Percentiles rank a stretch among this genome's conserved stretches.
Conservation (phyloP, 2,329 filamentous ascomycete genomes). For the Ascochyta clinopodiicola region DNA sequence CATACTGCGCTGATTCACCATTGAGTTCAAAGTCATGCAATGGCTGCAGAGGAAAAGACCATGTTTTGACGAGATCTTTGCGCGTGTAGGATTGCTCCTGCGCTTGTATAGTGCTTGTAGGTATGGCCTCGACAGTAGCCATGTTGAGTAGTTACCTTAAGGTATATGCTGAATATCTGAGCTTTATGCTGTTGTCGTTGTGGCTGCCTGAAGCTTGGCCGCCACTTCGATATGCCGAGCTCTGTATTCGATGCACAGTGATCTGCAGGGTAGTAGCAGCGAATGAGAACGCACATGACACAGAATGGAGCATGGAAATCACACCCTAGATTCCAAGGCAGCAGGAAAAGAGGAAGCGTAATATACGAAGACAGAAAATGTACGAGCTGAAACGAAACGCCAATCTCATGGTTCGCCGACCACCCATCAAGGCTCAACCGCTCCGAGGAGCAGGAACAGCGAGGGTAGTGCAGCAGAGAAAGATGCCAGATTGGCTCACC, state of each 20-base stretch:
- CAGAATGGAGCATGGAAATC: neutral
- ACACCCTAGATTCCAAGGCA: neutral
- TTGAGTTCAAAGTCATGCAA: slow-evolving; percentile 22
- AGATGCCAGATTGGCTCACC: slow-evolving; percentile 43
- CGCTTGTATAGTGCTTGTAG: neutral
- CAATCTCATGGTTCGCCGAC: slow-evolving; percentile 33
- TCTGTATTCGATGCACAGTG: neutral
- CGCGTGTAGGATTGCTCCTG: slow-evolving; percentile 1
- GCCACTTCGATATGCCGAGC: neutral
- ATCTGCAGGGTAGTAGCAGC: neutral
- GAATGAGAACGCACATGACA: neutral
- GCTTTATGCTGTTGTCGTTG: neutral
- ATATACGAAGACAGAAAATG: slow-evolving; percentile 11
- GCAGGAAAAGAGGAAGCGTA: neutral
- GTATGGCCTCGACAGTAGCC: neutral
- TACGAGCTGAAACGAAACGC: slow-evolving; percentile 46
- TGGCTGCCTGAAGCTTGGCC: slow-evolving; percentile 6
- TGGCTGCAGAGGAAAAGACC: slow-evolving; percentile 20
- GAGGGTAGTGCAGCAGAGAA: slow-evolving; percentile 37
- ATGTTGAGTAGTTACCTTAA: neutral
- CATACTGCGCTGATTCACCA: slow-evolving; percentile 20
- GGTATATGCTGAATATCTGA: neutral
- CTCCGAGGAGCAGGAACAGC: slow-evolving; percentile 22
- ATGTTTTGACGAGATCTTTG: slow-evolving; percentile 21
- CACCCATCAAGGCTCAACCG: slow-evolving; percentile 34